Conservation (phyloP, 140 eudicot genomes). For the Ambrosia hybrid region DNA sequence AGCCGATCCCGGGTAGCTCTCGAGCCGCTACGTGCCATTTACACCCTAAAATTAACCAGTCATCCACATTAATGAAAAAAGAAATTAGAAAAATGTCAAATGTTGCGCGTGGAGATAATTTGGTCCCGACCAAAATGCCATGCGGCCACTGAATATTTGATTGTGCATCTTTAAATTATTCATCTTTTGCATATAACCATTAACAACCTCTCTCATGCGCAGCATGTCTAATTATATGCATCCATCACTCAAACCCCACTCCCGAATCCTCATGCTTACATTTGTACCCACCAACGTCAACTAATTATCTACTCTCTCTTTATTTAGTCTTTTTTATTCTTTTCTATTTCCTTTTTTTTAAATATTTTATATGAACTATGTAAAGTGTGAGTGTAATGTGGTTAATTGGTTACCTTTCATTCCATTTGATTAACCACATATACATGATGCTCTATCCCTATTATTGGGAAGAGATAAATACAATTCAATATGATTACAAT, state of each 20-base stretch:
- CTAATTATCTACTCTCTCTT: conserved; percentile 26
- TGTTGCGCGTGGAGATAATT: conserved; percentile 34
- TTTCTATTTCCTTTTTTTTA: neutral
- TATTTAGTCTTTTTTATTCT: neutral
- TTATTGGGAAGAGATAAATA: no score
- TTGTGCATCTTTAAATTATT: conserved; percentile 18
- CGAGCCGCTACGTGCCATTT: no score
- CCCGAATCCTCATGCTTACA: conserved; percentile 28
- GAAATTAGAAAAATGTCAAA: conserved; percentile 12
- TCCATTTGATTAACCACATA: no score
- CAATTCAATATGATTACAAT: no score
- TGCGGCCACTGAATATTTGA: conserved; percentile 38
- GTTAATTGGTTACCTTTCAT: no score
- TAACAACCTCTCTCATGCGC: conserved; percentile 25
- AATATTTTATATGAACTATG: neutral
- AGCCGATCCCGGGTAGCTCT: no score
- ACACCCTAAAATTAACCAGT: neutral
- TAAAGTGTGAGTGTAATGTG: neutral
- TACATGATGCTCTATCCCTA: no score
- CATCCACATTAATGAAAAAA: neutral
- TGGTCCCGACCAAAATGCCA: conserved; percentile 42
- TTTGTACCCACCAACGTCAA: conserved; percentile 33
- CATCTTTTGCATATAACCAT: conserved; percentile 24
- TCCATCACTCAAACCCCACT: conserved; percentile 35
- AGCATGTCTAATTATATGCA: conserved; percentile 22